phyloP scores from a whole-genome alignment of 768 basidiomycete genomes.

The Hypholoma sublateritium region DNA sequence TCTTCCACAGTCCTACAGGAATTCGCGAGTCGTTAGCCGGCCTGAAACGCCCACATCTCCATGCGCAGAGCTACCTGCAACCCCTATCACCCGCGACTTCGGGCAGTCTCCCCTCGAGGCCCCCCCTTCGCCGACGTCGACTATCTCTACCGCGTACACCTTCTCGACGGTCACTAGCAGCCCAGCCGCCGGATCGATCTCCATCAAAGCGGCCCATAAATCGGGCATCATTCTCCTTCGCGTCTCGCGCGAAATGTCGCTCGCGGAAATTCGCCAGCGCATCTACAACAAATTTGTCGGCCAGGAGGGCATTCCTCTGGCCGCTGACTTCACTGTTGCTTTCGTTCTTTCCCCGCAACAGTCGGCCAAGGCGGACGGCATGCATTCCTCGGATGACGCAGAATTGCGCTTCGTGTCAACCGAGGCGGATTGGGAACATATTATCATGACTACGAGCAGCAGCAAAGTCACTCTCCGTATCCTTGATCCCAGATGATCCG shows the following conservation, averaged over 20 bases:
- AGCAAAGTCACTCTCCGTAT: constrained; percentile 57
- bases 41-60: constrained; percentile 7
- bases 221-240: constrained; percentile 63
- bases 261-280: constrained; percentile 50
- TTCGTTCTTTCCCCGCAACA: constrained; percentile 34
- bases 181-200: constrained; percentile 34
- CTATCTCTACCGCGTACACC: constrained; percentile 21
- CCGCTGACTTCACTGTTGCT: constrained; percentile 51
- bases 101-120: constrained; percentile 19
- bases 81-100: constrained; percentile 12
- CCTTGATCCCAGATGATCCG: constrained; percentile 30
- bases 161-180: constrained; percentile 26
- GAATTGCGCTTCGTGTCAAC: constrained; percentile 46
- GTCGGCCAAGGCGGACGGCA: constrained; percentile 25
- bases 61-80: constrained; percentile 3
- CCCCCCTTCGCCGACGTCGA: constrained; percentile 37
- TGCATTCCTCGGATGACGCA: constrained; percentile 31
- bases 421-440: constrained; percentile 56
- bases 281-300: constrained; percentile 65
- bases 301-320: constrained; percentile 56
- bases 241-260: constrained; percentile 39
- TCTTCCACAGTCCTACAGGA: constrained; percentile 22
- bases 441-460: constrained; percentile 36
- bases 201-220: constrained; percentile 66
- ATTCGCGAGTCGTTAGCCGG: neutral